Percentiles rank a stretch among this genome's conserved stretches.
Evolutionary conservation across 139 green algal species (phyloP).

Genomic region (Klebsormidium nitens): DNA sequence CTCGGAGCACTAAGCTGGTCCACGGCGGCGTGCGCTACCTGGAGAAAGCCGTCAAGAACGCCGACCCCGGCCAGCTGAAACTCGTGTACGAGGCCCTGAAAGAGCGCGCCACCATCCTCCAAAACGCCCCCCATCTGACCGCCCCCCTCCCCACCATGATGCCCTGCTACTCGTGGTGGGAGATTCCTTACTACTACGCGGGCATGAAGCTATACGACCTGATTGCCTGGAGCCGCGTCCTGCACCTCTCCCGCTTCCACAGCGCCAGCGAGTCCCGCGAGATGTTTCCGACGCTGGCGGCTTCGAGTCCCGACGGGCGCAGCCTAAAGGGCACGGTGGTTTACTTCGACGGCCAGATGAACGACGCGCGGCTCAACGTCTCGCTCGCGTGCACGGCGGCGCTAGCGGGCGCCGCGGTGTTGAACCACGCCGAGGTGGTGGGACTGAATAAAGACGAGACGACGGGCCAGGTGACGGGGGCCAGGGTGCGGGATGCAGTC

Average conservation of each 20-base stretch:
- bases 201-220: conserved; percentile 82
- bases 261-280: conserved; percentile 31
- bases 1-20: conserved; percentile 83
- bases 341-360: conserved; percentile 96
- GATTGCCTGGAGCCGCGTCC: conserved; percentile 63
- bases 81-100: conserved; percentile 26
- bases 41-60: conserved; percentile 76
- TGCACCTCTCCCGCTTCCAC: conserved; percentile 76
- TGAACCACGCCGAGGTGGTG: conserved; percentile 76
- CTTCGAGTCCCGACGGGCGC: neutral
- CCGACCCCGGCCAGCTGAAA: conserved; percentile 58
- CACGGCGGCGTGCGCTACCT: conserved; percentile 82
- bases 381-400: conserved; percentile 82
- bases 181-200: conserved; percentile 95
- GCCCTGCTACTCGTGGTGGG: conserved; percentile 97
- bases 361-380: conserved; percentile 85
- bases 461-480: conserved; percentile 47
- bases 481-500: conserved; percentile 61
- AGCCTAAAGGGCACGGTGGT: conserved; percentile 74
- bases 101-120: conserved; percentile 22
- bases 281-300: conserved; percentile 34
- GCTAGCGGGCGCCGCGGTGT: conserved; percentile 67
- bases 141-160: conserved; percentile 27
- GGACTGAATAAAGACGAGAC: conserved; percentile 40
- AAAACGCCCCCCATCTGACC: conserved; percentile 32